A percentile compares a stretch with the other conserved stretches of the same genome.
phyloP scores from a whole-genome alignment of 202 grass and related monocot genomes.

The Bolboschoenoplectus hybrid region DNA sequence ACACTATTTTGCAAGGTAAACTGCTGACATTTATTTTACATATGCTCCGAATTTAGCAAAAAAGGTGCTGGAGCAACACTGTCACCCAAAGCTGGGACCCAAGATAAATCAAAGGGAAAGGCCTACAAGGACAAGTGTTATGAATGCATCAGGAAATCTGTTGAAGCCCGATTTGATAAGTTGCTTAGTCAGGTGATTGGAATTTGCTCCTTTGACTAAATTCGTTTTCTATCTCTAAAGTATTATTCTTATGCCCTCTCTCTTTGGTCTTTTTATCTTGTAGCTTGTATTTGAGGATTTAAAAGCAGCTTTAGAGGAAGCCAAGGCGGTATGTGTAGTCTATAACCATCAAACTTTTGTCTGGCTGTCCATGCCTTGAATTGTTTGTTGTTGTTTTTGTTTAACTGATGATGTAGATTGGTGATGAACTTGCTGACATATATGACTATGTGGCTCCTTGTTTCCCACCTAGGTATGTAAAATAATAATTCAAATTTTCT shows the following conservation, averaged over 20 bases:
- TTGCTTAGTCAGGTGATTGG: constrained; percentile 71
- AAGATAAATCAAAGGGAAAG: constrained; percentile 87
- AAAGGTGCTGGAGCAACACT: constrained; percentile 58
- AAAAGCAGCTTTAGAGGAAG: constrained; percentile 97
- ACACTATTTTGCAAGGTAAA: constrained; percentile 5
- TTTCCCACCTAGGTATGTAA: constrained; percentile 91
- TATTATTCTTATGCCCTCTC: constrained; percentile 37
- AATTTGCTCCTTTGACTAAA: constrained; percentile 36
- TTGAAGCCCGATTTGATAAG: constrained; percentile 82
- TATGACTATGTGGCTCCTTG: constrained; percentile 99
- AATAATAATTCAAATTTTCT: constrained; percentile 16
- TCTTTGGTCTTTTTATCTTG: constrained; percentile 50
- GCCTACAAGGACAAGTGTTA: constrained; percentile 98
- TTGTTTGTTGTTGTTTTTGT: constrained; percentile 37
- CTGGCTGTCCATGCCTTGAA: constrained; percentile 35
- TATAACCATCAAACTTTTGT: constrained; percentile 28
- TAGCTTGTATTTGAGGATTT: constrained; percentile 95
- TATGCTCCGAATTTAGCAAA: constrained; percentile 51
- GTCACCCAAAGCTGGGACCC: constrained; percentile 61
- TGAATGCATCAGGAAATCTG: constrained; percentile 83
- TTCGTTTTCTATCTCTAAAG: constrained; percentile 34
- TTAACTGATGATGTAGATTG: constrained; percentile 65
- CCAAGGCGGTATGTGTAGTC: constrained; percentile 72
- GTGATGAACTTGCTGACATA: constrained; percentile 95
- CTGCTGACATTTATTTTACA: constrained; percentile 33